Conservation (phyloP, 2,329 filamentous ascomycete species). For the Leptographium galeiforme region DNA sequence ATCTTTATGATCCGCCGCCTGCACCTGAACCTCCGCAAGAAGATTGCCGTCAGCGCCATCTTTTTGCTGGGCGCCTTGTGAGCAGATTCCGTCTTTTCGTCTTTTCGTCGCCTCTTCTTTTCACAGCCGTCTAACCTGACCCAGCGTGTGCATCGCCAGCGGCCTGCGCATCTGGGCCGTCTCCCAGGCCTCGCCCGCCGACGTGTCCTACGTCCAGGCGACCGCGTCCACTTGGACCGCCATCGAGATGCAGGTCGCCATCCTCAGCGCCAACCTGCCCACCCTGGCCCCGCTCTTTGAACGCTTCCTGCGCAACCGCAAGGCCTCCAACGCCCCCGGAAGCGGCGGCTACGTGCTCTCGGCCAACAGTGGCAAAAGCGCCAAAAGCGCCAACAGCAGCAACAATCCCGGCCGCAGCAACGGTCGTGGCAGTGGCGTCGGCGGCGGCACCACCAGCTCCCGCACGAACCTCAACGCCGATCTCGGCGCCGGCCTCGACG, state of each 20-base stretch:
- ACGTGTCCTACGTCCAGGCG: slow-evolving; percentile 8
- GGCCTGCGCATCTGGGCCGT: slow-evolving; percentile 21
- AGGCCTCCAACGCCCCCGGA: not conserved
- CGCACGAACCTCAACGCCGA: not conserved
- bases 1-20: slow-evolving; percentile 19
- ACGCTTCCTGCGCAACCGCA: not conserved
- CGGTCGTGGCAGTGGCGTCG: too few species aligned
- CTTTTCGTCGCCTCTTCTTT: slow-evolving; percentile 4
- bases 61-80: slow-evolving; percentile 22
- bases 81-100: slow-evolving; percentile 7
- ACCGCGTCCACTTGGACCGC: slow-evolving; percentile 9
- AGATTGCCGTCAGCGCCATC: slow-evolving; percentile 16
- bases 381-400: too few species aligned
- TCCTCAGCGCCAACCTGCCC: slow-evolving; percentile 26
- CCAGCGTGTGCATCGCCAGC: slow-evolving; percentile 22
- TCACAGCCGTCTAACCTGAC: slow-evolving; percentile 1
- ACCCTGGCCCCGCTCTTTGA: slow-evolving; percentile 25
- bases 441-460: not conserved
- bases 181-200: slow-evolving; percentile 4
- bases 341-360: not conserved
- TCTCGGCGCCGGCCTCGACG: not conserved
- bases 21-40: slow-evolving; percentile 18
- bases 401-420: not conserved
- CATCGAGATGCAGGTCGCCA: slow-evolving; percentile 17
- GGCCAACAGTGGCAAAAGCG: too few species aligned